These are phyloP conservation scores for Trichoderma pleuroti DNA, from an alignment of 2,329 filamentous ascomycete genomes.

Conservation along the genomic window DNA sequence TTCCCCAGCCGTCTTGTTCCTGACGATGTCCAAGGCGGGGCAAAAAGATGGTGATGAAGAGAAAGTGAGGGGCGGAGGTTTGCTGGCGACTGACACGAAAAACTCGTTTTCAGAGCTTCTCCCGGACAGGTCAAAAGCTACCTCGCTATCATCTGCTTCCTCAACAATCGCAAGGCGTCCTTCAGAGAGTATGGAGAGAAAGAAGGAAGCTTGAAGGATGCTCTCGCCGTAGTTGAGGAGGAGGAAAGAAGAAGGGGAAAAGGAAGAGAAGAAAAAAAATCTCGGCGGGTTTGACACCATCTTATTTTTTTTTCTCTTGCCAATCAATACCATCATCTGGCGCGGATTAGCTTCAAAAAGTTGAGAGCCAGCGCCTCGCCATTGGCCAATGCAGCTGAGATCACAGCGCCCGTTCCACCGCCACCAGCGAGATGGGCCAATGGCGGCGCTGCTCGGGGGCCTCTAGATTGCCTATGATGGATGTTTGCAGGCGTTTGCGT, in stretches of 20 bases:
- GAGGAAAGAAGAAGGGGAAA: conserved; percentile 13
- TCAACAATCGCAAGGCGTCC: conserved; percentile 3
- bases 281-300: conserved; percentile 9
- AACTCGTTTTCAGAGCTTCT: conserved; percentile 39
- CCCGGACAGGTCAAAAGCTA: conserved; percentile 36
- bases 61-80: conserved; percentile 24
- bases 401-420: conserved; percentile 15
- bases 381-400: conserved; percentile 21
- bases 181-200: background rate
- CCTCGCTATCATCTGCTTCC: conserved; percentile 36
- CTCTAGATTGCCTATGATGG: conserved; percentile 15
- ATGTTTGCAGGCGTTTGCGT: conserved; percentile 12
- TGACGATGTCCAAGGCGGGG: conserved; percentile 27
- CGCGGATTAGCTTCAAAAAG: background rate
- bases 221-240: conserved; percentile 10
- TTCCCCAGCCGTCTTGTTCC: background rate
- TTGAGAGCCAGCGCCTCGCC: background rate
- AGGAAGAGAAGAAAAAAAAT: conserved; percentile 15
- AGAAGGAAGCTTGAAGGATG: conserved; percentile 11
- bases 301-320: conserved; percentile 18
- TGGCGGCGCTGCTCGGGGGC: background rate
- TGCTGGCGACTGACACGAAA: conserved; percentile 36
- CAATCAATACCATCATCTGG: conserved; percentile 9
- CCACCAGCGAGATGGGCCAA: conserved; percentile 12
- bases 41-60: conserved; percentile 24